Percentiles rank a stretch among this genome's conserved stretches.
Evolutionary conservation across 495 filamentous ascomycete genomes (phyloP).

Genomic region (Bacidia rubella): DNA sequence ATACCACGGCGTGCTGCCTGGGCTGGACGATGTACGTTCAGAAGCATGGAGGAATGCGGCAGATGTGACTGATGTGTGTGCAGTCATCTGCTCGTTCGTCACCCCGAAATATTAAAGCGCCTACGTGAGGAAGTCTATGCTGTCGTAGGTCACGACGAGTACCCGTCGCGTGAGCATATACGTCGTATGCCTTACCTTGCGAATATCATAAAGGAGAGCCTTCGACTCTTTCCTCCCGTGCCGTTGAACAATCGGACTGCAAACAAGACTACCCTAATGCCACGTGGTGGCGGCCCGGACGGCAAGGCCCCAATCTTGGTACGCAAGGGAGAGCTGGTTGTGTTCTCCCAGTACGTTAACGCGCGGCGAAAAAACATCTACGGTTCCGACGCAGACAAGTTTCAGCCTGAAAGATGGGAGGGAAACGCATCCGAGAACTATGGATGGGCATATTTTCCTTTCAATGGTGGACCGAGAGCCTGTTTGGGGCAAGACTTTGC

Average conservation of each 20-base stretch:
- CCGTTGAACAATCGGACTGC: conserved; percentile 62
- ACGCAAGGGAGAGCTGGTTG: conserved; percentile 35
- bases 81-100: conserved; percentile 23
- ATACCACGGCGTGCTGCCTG: conserved; percentile 42
- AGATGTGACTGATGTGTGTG: too few species aligned
- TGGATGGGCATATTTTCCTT: conserved; percentile 53
- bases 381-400: conserved; percentile 23
- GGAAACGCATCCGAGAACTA: conserved; percentile 12
- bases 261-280: conserved; percentile 54
- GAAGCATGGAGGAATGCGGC: too few species aligned
- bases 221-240: conserved; percentile 58
- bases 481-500: conserved; percentile 39
- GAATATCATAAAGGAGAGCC: conserved; percentile 32
- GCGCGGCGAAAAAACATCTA: conserved; percentile 17
- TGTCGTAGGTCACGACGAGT: conserved; percentile 14
- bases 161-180: conserved; percentile 25
- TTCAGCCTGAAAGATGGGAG: conserved; percentile 32
- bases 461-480: conserved; percentile 44
- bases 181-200: conserved; percentile 28
- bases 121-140: conserved; percentile 20
- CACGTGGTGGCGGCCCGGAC: conserved; percentile 56
- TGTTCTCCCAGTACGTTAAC: conserved; percentile 19
- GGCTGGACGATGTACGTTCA: conserved; percentile 26
- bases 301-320: conserved; percentile 49
- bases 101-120: conserved; percentile 15